Evolutionary conservation across 306 rosid genomes (phyloP), one percentile per base, ranked within the genome.

Genomic region (Arachis stenosperma): DNA sequence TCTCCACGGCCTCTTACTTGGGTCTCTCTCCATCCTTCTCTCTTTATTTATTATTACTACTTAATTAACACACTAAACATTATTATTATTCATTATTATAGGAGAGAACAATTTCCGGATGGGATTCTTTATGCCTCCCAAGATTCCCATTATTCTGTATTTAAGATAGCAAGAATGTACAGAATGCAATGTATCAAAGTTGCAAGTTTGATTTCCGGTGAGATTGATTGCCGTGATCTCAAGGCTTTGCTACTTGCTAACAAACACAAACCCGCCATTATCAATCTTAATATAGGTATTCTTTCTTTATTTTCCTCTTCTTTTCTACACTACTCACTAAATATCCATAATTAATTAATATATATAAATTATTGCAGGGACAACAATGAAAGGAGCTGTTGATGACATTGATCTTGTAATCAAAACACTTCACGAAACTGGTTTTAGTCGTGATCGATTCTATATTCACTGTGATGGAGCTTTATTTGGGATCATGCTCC

Each of bases 391-490:
- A 69, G 90, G 96, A 68, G 90, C 86, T 8, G 81, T 89, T 10
- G 91, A 89, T 50, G 86, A 89, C 50, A 73, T 89, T 62, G 94
- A 89, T 81, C 84, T 81, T 10, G 87, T 87, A 33, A 75, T 89
- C 44, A 55, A 78, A 68, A 81, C 84, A 44, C 91, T 85, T 17
- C 76, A 81, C 48, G 83, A 89, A 29, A 39, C 80, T 81, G 97
- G 90, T 9, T 90, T 82, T 61, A 39, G 75, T 2, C 82, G 72
- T 6, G 86, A 86, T 74, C 84, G 87, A 59, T 89, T 89, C 82
- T 88, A 90, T 43, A 88, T 90, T 64, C 91, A 90, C 17, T 88
- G 91, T n/a, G 93, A 88, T 27, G 96, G 83, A 44, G 93, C 93
- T 2, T 57, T 90, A 27, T 83, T 82, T 27, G 96, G 93, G 61